Base-by-base conservation (phyloP, 2,329 filamentous ascomycete species). In the Calonectria hawksworthii region DNA sequence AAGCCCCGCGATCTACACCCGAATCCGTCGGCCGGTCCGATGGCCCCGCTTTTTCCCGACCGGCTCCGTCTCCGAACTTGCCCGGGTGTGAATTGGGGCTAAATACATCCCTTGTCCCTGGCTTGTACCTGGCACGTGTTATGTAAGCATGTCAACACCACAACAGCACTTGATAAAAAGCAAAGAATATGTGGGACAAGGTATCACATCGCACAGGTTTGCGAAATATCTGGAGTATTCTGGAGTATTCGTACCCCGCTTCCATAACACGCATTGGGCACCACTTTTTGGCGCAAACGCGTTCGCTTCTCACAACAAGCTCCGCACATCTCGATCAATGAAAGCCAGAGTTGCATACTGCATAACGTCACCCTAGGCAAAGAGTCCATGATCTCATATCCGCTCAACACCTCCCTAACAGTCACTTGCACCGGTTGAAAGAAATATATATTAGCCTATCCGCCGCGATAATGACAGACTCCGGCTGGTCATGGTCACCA, bases 401-500 rank as follows among this genome's bases (percentile, higher is more conserved):
- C n/a, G 3, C 28, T 30, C 26, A 44, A 4, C 26, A 7, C 21
- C 41, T 47, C 6, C 41, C 41, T 4, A n/a, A 5, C 41, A 47
- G 21, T 23, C 44, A 11, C 44, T 23, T 9, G 9, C 44, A 23
- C 44, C 23, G 14, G 16, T 32, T 36, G 16, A 61, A 38, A 21
- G 18, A 38, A 41, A 41, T 41, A 66, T 36, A 54, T 34, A 44
- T 32, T 36, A 28, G 16, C 34, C n/a, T n/a, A 6, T 41, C 21
- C 36, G n/a, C 34, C 44, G 26, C 18, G 18, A 72, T 13, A 44
- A 73, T 73, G 71, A 18, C 66, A 21, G 32, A 68, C 18, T 56
- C 54, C 5, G 54, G 65, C 13, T 69, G 70, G 70, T 73, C 71
- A 11, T 69, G 66, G 65, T 65, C 71, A 9, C 71, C 65, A 21